phyloP scores from a whole-genome alignment of 2,329 filamentous ascomycete species.

The Purpureocillium takamizusanense region DNA sequence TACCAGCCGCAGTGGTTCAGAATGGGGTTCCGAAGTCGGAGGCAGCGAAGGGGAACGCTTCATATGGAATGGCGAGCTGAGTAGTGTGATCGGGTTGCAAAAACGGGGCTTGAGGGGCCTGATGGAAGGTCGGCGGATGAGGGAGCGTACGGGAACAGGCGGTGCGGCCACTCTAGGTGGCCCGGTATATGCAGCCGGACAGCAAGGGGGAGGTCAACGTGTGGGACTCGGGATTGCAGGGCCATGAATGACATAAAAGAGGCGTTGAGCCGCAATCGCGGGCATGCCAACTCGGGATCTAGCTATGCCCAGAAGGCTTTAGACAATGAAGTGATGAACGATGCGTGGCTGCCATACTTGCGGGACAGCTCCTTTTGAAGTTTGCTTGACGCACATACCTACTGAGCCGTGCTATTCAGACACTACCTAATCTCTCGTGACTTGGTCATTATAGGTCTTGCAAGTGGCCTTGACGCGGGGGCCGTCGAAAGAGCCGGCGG shows the following conservation, averaged over 20 bases:
- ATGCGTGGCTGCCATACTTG: too few species aligned
- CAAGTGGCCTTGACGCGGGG: too few species aligned
- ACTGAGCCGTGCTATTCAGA: too few species aligned
- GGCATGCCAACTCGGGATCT: too few species aligned
- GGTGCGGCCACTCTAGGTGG: conserved; percentile 13
- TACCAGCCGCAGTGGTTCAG: conserved; percentile 42
- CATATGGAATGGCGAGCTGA: conserved; percentile 72
- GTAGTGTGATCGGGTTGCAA: conserved; percentile 88
- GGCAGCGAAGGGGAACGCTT: conserved; percentile 38
- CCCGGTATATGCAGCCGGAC: conserved; percentile 8
- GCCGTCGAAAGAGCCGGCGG: too few species aligned
- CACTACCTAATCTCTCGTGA: too few species aligned
- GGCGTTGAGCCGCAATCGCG: too few species aligned
- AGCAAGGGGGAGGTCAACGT: conserved; percentile 22
- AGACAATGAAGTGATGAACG: too few species aligned
- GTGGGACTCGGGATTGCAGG: conserved; percentile 47
- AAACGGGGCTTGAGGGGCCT: conserved; percentile 84
- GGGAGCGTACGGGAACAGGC: conserved; percentile 55
- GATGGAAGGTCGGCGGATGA: conserved; percentile 86
- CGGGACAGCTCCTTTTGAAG: too few species aligned
- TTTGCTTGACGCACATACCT: too few species aligned
- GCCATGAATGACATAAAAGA: conserved; percentile 19
- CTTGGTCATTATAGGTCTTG: too few species aligned
- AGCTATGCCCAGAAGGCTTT: too few species aligned
- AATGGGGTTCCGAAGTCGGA: conserved; percentile 47